phyloP scores from a whole-genome alignment of 2,329 filamentous ascomycete species.

The Paraconiothyrium sp. region DNA sequence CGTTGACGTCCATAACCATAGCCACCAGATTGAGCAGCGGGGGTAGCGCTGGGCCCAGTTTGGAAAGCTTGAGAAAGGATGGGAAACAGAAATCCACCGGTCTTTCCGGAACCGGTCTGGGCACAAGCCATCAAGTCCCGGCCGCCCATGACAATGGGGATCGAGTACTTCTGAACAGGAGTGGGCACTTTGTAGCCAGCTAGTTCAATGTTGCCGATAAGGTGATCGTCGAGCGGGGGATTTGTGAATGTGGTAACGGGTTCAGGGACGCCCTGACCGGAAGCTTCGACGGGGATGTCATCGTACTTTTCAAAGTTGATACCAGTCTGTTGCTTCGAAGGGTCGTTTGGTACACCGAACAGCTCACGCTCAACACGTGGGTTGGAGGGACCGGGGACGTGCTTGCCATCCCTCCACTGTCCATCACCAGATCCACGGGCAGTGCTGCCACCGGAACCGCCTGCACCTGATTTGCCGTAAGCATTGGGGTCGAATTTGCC shows the following conservation, averaged over 20 bases:
- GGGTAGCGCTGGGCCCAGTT: constrained; percentile 79
- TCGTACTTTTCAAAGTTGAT: constrained; percentile 99
- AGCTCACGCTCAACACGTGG: constrained; percentile 92
- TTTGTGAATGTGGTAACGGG: constrained; percentile 90
- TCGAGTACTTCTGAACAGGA: constrained; percentile 98
- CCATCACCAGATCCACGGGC: constrained; percentile 91
- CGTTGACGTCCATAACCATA: constrained; percentile 85
- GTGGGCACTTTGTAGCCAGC: constrained; percentile 96
- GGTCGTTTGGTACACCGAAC: constrained; percentile 90
- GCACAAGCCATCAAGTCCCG: constrained; percentile 99
- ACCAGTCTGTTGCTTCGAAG: constrained; percentile 93
- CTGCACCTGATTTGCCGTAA: constrained; percentile 64
- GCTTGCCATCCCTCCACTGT: constrained; percentile 96
- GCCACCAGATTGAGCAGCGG: constrained; percentile 69
- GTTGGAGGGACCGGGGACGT: constrained; percentile 89
- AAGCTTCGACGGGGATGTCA: constrained; percentile 98
- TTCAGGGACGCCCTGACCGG: constrained; percentile 91
- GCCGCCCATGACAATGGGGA: constrained; percentile 97
- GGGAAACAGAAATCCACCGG: constrained; percentile 98
- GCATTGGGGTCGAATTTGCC: constrained; percentile 70
- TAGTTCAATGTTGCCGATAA: constrained; percentile 91
- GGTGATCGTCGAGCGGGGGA: constrained; percentile 93
- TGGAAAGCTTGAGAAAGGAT: constrained; percentile 98
- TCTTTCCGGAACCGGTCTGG: constrained; percentile 99
- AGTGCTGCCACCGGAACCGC: constrained; percentile 63